phyloP scores from a whole-genome alignment of 768 basidiomycete species.

The Auriscalpium vulgare region DNA sequence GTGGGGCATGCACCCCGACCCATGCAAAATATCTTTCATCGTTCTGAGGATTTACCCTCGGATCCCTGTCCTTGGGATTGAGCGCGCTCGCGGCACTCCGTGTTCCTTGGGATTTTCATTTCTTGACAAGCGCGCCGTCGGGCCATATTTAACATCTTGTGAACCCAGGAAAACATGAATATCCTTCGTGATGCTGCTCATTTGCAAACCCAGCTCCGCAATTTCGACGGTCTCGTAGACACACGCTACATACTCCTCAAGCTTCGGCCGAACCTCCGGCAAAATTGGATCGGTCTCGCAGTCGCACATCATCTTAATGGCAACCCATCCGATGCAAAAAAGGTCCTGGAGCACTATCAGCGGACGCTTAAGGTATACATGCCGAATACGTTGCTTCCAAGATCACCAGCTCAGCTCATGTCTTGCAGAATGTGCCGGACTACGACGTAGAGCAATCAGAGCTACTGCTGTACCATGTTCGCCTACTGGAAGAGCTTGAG shows the following conservation, averaged over 20 bases:
- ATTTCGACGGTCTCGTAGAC: slow-evolving; percentile 71
- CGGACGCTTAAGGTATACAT: slow-evolving; percentile 56
- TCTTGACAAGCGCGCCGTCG: too few species aligned
- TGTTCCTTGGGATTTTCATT: too few species aligned
- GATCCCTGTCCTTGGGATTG: too few species aligned
- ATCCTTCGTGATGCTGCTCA: slow-evolving; percentile 86
- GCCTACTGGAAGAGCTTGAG: slow-evolving; percentile 64
- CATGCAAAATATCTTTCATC: too few species aligned
- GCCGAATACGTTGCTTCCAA: not conserved
- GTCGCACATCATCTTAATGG: slow-evolving; percentile 84
- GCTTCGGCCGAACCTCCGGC: slow-evolving; percentile 72
- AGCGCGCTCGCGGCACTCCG: too few species aligned
- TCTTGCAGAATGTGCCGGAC: slow-evolving; percentile 57
- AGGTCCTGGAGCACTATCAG: slow-evolving; percentile 67
- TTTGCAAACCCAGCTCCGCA: slow-evolving; percentile 80
- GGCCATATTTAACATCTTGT: too few species aligned
- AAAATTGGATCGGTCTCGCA: slow-evolving; percentile 86
- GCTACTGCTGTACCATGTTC: slow-evolving; percentile 68
- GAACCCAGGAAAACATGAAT: slow-evolving; percentile 79
- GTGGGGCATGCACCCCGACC: too few species aligned
- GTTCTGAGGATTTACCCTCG: too few species aligned
- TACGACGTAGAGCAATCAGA: slow-evolving; percentile 84
- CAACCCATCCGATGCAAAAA: slow-evolving; percentile 60
- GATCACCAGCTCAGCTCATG: not conserved
- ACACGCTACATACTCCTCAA: slow-evolving; percentile 76